Evolutionary conservation across 106 monocot species (phyloP), one percentile per base, ranked within the genome.

Genomic region (Xerophyta viscosa): DNA sequence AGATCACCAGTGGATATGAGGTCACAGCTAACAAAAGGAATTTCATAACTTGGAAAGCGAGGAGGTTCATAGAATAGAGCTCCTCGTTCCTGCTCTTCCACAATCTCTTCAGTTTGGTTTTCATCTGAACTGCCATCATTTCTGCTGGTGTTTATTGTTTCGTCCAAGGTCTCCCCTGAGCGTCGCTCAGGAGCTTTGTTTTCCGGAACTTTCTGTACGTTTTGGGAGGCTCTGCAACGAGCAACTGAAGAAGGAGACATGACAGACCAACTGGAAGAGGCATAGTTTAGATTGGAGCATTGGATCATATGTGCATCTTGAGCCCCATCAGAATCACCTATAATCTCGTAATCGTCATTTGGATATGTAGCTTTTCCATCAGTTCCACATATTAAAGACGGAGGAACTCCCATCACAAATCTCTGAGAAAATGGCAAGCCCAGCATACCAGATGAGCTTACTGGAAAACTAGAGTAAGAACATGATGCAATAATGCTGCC

Each of bases 1-100:
- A 76, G 48, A 70, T 85, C 79, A 21, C 69, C 71, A 39, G 86
- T 73, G 15, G 82, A 69, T 37, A 74, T 55, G 7, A 88, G 80
- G 37, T 88, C 94, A 52, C 98, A 99, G 43, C 82, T 86, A 19
- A 91, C 56, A 74, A 99, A 99, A 21, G 98, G 98, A 47, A 86
- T 57, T 7, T 99, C 98, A 28, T 82, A 58, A 39, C 86, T 77
- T 24, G 82, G 86, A 69, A 99, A 75, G 23, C 79, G 64, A 66
- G 96, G 89, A 30, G 90, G 86, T 63, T 90, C 90, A 58, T 86
- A 88, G 58, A 76, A 88, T 58, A 96, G 54, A 44, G 56, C 68
- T 56, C 79, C 86, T 27, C 56, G 37, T 4, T 73, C 58, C 20
- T 4, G 60, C 29, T 59, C 15, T 18, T 64, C 60, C 43, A 2